Base-by-base conservation (phyloP, 1,139 yeast species). In the Dujonia santamariae region DNA sequence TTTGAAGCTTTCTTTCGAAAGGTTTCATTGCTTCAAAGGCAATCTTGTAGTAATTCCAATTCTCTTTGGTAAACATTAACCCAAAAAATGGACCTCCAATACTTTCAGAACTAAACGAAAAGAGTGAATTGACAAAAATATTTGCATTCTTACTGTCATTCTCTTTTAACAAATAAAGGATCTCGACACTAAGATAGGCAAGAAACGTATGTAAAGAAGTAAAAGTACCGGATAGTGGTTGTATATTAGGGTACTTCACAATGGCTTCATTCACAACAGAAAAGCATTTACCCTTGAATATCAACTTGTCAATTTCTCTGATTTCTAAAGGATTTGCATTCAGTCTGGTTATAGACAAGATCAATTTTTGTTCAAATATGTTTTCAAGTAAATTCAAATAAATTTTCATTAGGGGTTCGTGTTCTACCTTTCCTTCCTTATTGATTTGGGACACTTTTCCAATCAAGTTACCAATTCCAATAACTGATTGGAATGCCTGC, bases 231-330 rank as follows among this genome's bases (percentile, higher is more conserved):
- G n/a, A n/a, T n/a, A n/a, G n/a, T n/a, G n/a, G n/a, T n/a, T n/a
- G n/a, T n/a, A n/a, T n/a, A n/a, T n/a, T n/a, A 6, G 20, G 22
- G 16, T 31, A 36, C n/a, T n/a, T n/a, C n/a, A n/a, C n/a, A n/a
- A n/a, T n/a, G 0, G 43, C 43, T 39, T 67, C 70, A 28, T 53
- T 56, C 7, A 54, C 45, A 4, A 52, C 35, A 0, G 63, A 37
- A 31, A 56, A 59, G 4, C 48, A 37, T 32, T 47, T 53, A 0
- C 75, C 74, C 34, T 53, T 62, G 42, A 61, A 67, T 4, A 69
- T 13, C 7, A 67, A 44, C 36, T 61, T 64, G 35, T 67, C 70
- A 9, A 66, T 41, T 37, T 67, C 74, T 33, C 52, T 58, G 6
- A 44, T 30, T 30, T 59, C 57, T 5, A 50, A 16, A 6, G 32